Base-by-base conservation (phyloP, 2,329 filamentous ascomycete genomes). In the Penicillium sp. region DNA sequence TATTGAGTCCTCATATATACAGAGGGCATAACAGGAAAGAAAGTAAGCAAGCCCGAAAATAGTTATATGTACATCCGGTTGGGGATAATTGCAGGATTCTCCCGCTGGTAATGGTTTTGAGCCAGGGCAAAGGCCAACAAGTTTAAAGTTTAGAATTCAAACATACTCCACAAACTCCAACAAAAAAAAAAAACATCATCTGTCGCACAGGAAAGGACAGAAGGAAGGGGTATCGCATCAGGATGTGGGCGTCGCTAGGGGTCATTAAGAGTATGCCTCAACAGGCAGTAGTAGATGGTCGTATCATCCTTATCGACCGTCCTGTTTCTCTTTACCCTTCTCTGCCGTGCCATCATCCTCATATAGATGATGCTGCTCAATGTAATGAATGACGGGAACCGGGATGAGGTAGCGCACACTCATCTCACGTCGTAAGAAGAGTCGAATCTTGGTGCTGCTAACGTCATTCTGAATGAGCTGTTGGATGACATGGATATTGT, bases 381-480 rank as follows among this genome's bases (percentile, higher is more conserved):
- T 90, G 69, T 91, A 91, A 57, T 87, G 79, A 55, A 91, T 89
- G 48, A 93, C 90, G 4, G 86, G 85, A 42, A 87, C 84, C 0
- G 91, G 90, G 35, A 91, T 87, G 29, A 86, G 71, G 69, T 93
- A 93, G 62, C 89, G 85, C 49, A 96, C 89, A 66, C 88, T 92
- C 87, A 94, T 89, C 63, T 91, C 86, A 68, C 89, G 83, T 69
- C 89, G 85, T 35, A 93, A 74, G 70, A 96, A 90, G 3, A 96
- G 79, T 42, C 93, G 86, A 60, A 96, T 93, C 78, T 96, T 87
- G 58, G 85, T 87, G 61, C 88, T 92, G 68, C 88, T 91, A 59
- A 94, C 88, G 67, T 94, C 89, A 73, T 93, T 93, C 64, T 90
- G 87, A 49, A 96, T 93, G 51, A 96, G 84, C 75, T 96, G 91